phyloP scores from a whole-genome alignment of 164 flowering plant genomes.

The Vitis labrusca region DNA sequence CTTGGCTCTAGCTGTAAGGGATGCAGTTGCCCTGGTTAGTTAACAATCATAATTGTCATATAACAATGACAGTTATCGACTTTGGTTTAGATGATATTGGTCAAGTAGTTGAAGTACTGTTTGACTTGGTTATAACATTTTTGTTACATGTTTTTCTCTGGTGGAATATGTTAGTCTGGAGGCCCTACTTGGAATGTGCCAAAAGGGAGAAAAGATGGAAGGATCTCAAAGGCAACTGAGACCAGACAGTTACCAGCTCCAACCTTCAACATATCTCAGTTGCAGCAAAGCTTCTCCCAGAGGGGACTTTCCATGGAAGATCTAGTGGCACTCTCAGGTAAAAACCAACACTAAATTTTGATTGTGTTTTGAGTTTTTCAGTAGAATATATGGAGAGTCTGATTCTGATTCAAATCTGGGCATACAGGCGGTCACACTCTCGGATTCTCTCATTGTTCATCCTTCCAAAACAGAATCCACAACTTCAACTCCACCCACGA shows the following conservation, averaged over 20 bases:
- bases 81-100: not conserved
- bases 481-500: constrained; percentile 54
- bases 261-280: constrained; percentile 64
- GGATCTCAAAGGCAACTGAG: constrained; percentile 72
- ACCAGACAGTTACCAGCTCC: constrained; percentile 77
- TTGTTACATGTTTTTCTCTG: not conserved
- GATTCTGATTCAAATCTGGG: not conserved
- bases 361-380: not conserved
- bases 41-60: not conserved
- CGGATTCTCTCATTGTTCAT: constrained; percentile 87
- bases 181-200: constrained; percentile 90
- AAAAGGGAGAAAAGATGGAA: constrained; percentile 86
- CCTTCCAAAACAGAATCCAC: constrained; percentile 84
- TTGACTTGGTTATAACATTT: not conserved
- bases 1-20: constrained; percentile 80
- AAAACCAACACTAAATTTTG: not conserved
- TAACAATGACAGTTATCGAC: too few species aligned
- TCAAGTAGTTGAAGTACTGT: not conserved
- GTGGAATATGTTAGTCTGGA: constrained; percentile 51
- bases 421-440: constrained; percentile 81
- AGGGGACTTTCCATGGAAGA: constrained; percentile 75
- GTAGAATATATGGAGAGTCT: not conserved
- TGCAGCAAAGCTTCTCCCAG: constrained; percentile 72
- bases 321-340: constrained; percentile 88
- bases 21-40: constrained; percentile 70